phyloP scores from a whole-genome alignment of 1,284 basidiomycete genomes.

The Peniophora sp. region DNA sequence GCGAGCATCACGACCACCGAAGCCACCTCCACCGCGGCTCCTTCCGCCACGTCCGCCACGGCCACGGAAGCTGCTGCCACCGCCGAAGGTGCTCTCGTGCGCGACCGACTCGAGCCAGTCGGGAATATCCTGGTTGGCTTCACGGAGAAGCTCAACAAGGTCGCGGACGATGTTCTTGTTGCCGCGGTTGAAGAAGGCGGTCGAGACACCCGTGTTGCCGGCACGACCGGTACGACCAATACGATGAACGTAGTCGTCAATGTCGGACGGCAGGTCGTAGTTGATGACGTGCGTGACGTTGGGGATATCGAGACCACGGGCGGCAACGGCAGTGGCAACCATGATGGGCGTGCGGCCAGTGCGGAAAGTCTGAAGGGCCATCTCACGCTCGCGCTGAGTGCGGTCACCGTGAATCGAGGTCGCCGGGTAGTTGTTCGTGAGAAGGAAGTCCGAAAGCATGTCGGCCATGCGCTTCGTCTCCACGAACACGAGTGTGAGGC shows the following conservation, averaged over 20 bases:
- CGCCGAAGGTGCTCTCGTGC: conserved; percentile 73
- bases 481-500: conserved; percentile 94
- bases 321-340: conserved; percentile 97
- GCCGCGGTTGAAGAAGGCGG: conserved; percentile 89
- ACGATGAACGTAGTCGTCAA: conserved; percentile 98
- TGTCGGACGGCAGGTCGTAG: conserved; percentile 97
- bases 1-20: conserved; percentile 42
- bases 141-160: conserved; percentile 87
- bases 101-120: conserved; percentile 87
- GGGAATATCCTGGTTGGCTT: conserved; percentile 96
- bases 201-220: conserved; percentile 95
- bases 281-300: conserved; percentile 99
- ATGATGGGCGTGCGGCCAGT: conserved; percentile 92
- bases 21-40: conserved; percentile 37
- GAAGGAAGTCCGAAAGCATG: conserved; percentile 94
- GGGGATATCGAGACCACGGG: conserved; percentile 98
- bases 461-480: conserved; percentile 99
- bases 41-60: conserved; percentile 54
- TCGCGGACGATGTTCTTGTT: conserved; percentile 92
- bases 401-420: conserved; percentile 99
- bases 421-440: conserved; percentile 77
- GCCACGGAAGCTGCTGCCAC: conserved; percentile 42
- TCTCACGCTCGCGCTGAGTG: conserved; percentile 96
- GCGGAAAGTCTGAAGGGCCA: conserved; percentile 92
- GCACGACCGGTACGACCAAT: conserved; percentile 99